Evolutionary conservation across 345 rosid species (phyloP).

Genomic region (Eucalyptus polyanthemos): DNA sequence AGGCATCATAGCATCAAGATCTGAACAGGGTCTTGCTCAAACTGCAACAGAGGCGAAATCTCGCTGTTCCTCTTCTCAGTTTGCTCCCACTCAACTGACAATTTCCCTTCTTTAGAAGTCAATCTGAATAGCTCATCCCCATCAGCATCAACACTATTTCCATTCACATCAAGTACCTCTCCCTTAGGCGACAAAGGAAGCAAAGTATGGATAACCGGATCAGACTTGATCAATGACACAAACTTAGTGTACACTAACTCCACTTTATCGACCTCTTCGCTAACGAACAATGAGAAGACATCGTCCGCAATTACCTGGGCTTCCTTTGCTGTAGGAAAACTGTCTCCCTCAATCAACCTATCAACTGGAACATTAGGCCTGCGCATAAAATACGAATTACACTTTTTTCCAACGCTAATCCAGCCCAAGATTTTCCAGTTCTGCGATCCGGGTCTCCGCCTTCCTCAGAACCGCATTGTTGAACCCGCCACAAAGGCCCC

Average conservation of each 20-base stretch:
- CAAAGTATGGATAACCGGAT: constrained; percentile 61
- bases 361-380: constrained; percentile 33
- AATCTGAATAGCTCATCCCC: constrained; percentile 81
- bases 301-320: constrained; percentile 79
- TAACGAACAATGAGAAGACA: constrained; percentile 64
- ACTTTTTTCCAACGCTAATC: constrained; percentile 80
- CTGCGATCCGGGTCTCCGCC: constrained; percentile 38
- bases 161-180: constrained; percentile 44
- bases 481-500: constrained; percentile 82
- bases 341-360: constrained; percentile 36
- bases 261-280: constrained; percentile 81
- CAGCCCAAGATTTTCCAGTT: constrained; percentile 47
- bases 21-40: constrained; percentile 89
- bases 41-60: constrained; percentile 55
- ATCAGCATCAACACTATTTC: constrained; percentile 55
- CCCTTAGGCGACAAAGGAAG: constrained; percentile 55
- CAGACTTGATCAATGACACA: constrained; percentile 63
- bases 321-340: constrained; percentile 67
- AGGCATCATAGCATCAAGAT: constrained; percentile 95
- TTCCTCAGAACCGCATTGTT: constrained; percentile 54
- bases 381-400: constrained; percentile 56
- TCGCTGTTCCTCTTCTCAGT: constrained; percentile 5
- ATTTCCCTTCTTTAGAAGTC: constrained; percentile 67
- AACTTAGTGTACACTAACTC: constrained; percentile 80
- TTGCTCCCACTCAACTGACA: constrained; percentile 47